Conservation (phyloP, 1,139 yeast species). For the Citeromyces hawaiiensis region DNA sequence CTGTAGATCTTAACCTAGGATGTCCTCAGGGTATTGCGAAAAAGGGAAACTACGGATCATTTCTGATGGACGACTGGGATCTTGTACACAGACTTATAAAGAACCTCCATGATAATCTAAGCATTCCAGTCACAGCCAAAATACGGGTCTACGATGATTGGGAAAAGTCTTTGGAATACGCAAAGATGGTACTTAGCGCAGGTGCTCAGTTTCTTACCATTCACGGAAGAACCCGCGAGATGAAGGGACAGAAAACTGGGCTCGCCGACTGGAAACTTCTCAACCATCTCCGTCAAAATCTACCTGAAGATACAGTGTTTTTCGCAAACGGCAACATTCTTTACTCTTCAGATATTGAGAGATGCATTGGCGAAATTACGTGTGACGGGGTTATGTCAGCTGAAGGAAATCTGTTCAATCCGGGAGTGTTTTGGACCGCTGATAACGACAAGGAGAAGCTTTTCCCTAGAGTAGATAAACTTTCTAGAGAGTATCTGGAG, state of each 20-base stretch:
- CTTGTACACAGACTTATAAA: conserved; percentile 59
- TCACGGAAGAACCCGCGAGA: conserved; percentile 92
- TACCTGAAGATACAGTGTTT: conserved; percentile 76
- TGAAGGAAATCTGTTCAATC: conserved; percentile 88
- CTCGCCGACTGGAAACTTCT: conserved; percentile 87
- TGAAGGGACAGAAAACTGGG: conserved; percentile 95
- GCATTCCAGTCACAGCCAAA: conserved; percentile 89
- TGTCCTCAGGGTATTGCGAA: conserved; percentile 97
- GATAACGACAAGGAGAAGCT: conserved; percentile 42
- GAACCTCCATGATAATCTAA: conserved; percentile 58
- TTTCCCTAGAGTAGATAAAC: conserved; percentile 75
- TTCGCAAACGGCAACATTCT: conserved; percentile 89
- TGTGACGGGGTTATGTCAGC: conserved; percentile 98
- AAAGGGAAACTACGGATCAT: conserved; percentile 92
- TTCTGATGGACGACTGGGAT: conserved; percentile 95
- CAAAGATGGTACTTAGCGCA: conserved; percentile 80
- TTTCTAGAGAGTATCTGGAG: conserved; percentile 80
- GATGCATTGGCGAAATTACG: conserved; percentile 47
- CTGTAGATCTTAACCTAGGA: conserved; percentile 89
- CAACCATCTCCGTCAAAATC: conserved; percentile 59
- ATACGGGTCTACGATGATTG: conserved; percentile 81
- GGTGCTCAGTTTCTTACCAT: conserved; percentile 94
- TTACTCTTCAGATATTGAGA: conserved; percentile 64
- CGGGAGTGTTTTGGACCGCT: conserved; percentile 70
- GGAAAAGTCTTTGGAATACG: conserved; percentile 77